phyloP scores from a whole-genome alignment of 352 stramenopile genomes.

The Phytophthora cactorum region DNA sequence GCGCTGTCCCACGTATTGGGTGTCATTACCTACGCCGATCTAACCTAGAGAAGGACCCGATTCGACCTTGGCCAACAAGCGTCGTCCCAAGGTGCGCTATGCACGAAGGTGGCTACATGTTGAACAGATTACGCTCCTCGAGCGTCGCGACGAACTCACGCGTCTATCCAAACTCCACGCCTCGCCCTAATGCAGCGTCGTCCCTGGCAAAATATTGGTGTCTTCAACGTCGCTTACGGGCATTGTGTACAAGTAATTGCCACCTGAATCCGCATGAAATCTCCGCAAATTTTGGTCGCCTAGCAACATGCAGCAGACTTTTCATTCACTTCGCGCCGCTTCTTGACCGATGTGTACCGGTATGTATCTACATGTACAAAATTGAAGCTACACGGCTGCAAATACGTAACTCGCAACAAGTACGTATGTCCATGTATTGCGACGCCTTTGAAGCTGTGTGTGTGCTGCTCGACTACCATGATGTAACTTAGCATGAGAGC shows the following conservation, averaged over 20 bases:
- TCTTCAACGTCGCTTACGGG: conserved; percentile 24
- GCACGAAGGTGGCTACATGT: conserved; percentile 41
- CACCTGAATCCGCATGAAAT: conserved; percentile 2
- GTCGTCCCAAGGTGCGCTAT: conserved; percentile 12
- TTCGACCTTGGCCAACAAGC: conserved; percentile 6
- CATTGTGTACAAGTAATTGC: conserved; percentile 18
- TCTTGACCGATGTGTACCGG: conserved; percentile 19
- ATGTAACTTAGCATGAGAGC: conserved; percentile 9
- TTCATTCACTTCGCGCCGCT: conserved; percentile 20
- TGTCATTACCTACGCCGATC: conserved; percentile 30
- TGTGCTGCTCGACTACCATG: conserved; percentile 19
- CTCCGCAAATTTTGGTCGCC: conserved; percentile 13
- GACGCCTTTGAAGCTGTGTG: conserved; percentile 8
- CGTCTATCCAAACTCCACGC: conserved; percentile 31
- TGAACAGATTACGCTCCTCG: conserved; percentile 21
- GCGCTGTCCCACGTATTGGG: conserved; percentile 4
- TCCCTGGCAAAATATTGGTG: conserved; percentile 36
- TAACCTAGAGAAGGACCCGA: conserved; percentile 6
- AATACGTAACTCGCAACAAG: conserved; percentile 25
- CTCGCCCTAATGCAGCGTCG: neutral
- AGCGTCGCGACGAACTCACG: conserved; percentile 30
- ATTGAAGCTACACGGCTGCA: conserved; percentile 26
- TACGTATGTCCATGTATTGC: neutral
- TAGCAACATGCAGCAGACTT: conserved; percentile 21
- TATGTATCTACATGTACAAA: conserved; percentile 7